Base-by-base conservation (phyloP, 2,329 filamentous ascomycete genomes). In the Scorias spongiosa region DNA sequence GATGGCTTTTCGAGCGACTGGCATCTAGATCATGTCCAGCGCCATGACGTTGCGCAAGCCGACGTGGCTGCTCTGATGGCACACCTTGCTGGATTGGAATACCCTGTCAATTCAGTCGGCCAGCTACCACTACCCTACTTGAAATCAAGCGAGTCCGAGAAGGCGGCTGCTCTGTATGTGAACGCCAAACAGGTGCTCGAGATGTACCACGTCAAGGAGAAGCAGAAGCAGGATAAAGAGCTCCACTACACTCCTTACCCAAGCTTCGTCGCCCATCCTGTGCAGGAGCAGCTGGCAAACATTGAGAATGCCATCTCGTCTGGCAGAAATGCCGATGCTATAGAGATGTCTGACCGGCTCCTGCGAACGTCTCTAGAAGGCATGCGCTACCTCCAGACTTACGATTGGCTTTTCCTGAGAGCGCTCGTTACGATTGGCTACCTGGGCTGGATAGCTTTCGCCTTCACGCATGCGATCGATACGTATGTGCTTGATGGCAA, bases 61-160 rank as follows among this genome's bases (percentile, higher is more conserved):
- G 91, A 98, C 64, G 76, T 98, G 42, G 91, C 91, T 5, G 84
- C 91, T 8, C 73, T 98, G 46, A 98, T 98, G 91, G 80, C 93
- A 1, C 93, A 96, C 57, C 71, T 98, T 12, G 78, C 78, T 41
- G 91, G 91, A 2, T 66, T 89, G 10, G 82, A 89, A 51, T 98
- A 89, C 56, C 93, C 91, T 0, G 89, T 88, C 43, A 98, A 98
- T 60, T 96, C 89, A 1, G 91, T 98, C 2, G 91, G 91, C 40
- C 83, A 94, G 63, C 72, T 98, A 29, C 91, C 91, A 0, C 67
- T 98, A 28, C 75, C 84, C 0, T 98, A 83, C 59, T 66, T 96
- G 8, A 75, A 82, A 42, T 84, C 81, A 1, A 71, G 72, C 53
- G 71, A 78, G 8, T 72, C 77, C 42, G 78, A 85, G 49, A 95